phyloP scores from a whole-genome alignment of 768 basidiomycete species.

The Kwoniella dejecticola region DNA sequence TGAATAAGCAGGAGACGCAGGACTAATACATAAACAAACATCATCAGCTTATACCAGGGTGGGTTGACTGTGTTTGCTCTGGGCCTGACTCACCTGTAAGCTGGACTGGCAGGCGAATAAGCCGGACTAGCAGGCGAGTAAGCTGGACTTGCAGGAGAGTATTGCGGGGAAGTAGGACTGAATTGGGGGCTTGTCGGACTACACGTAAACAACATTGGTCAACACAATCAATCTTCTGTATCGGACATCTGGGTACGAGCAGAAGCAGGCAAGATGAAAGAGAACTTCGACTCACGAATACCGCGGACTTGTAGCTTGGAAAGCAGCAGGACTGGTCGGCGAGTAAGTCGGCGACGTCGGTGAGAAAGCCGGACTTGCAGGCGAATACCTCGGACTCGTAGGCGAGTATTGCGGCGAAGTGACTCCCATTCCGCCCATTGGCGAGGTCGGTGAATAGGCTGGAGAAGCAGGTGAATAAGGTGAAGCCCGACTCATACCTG shows the following conservation, averaged over 20 bases:
- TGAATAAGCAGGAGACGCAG: conserved; percentile 38
- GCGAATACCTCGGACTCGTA: conserved; percentile 38
- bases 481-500: conserved; percentile 25
- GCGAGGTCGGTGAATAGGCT: conserved; percentile 45
- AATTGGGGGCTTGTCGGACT: conserved; percentile 85
- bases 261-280: too few relatives aligned
- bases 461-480: conserved; percentile 47
- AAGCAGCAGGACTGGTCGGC: conserved; percentile 48
- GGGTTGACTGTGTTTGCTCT: too few relatives aligned
- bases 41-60: not conserved
- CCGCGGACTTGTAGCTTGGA: conserved; percentile 55
- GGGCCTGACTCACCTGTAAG: conserved; percentile 57
- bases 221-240: conserved; percentile 63
- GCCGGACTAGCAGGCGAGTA: conserved; percentile 91
- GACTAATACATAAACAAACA: conserved; percentile 23
- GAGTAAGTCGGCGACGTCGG: conserved; percentile 52
- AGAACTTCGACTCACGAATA: conserved; percentile 41
- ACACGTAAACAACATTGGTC: conserved; percentile 81
- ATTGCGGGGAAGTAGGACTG: conserved; percentile 76
- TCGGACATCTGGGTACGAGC: too few relatives aligned
- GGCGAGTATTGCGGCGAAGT: conserved; percentile 52
- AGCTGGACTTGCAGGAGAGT: conserved; percentile 85
- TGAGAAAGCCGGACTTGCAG: conserved; percentile 39
- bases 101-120: conserved; percentile 93
- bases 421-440: conserved; percentile 34